A percentile compares a stretch with the other conserved stretches of the same genome.
Evolutionary conservation across 495 filamentous ascomycete species (phyloP).

Genomic region (Podospora pseudoanserina): DNA sequence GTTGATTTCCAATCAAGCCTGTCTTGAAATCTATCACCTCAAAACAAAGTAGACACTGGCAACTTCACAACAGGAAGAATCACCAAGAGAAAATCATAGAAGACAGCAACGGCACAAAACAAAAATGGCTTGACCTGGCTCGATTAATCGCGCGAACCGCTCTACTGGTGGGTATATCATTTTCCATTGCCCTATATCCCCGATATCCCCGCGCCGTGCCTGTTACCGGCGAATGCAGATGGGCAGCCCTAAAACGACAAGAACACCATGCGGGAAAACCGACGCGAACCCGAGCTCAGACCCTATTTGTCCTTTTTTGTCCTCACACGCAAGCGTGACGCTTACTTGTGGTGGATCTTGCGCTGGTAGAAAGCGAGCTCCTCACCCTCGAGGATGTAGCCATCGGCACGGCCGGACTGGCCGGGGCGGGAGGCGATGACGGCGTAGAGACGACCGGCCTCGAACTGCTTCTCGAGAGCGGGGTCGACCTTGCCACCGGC

Average conservation of each 20-base stretch:
- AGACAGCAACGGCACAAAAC: neutral
- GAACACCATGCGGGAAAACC: conserved; percentile 33
- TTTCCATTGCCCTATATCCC: conserved; percentile 35
- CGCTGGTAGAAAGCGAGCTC: conserved; percentile 99
- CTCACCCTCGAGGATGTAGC: conserved; percentile 98
- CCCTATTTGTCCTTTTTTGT: conserved; percentile 15
- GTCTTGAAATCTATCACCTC: no score
- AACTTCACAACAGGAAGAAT: no score
- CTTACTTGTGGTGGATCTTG: conserved; percentile 94
- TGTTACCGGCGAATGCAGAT: conserved; percentile 28
- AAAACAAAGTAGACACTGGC: no score
- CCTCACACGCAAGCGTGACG: conserved; percentile 10
- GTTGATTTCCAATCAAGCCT: no score
- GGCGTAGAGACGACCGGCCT: conserved; percentile 93
- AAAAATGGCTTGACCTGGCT: conserved; percentile 16
- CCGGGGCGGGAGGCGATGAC: conserved; percentile 88
- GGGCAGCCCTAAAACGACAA: conserved; percentile 27
- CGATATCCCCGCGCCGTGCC: conserved; percentile 31
- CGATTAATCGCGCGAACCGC: conserved; percentile 21
- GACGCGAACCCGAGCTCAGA: conserved; percentile 24
- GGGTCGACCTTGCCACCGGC: conserved; percentile 86
- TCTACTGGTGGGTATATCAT: conserved; percentile 31
- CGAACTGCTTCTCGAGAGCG: conserved; percentile 94
- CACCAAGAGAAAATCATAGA: neutral
- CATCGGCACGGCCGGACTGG: conserved; percentile 93